Evolutionary conservation across 2,329 filamentous ascomycete species (phyloP), one percentile per base, ranked within the genome.

Genomic region (Kalmusia sp.): DNA sequence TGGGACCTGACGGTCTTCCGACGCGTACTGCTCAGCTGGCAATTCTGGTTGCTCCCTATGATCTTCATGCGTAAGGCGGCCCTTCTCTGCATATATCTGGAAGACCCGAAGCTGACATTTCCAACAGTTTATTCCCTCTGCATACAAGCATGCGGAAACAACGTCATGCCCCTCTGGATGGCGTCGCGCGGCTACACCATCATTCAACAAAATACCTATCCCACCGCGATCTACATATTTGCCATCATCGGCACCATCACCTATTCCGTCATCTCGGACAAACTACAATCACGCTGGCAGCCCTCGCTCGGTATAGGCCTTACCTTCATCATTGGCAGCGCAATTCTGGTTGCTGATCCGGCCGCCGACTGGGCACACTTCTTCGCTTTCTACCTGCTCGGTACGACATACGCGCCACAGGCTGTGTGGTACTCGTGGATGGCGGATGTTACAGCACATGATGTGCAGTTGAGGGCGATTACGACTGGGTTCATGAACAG

Each of bases 161-260:
- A 43, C 25, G 39, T 43, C 25, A 43, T 43, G 39, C 39, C 39
- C 15, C 39, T 43, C 12, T 43, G 39, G 39, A 43, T 43, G 39
- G 39, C 39, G 12, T 43, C 39, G 3, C 39, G 39, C 3, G 39
- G 39, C 24, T 43, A 43, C 25, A 43, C 39, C 1, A 28, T 15
- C n/a, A 43, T 43, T 3, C 39, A 43, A 19, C 39, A 43, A 19
- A 43, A 43, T 12, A 43, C 39, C 24, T 43, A 43, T 11, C 39
- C 39, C 25, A 43, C 39, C 7, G 24, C 27, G n/a, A 43, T 43
- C 24, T 43, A 43, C 25, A 15, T 43, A 7, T 43, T 28, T 15
- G 39, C 39, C n/a, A 43, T 43, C 25, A 11, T 43, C 6, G 39
- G 39, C 24, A 43, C 39, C 6, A 30, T 43, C 24, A 43, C 11